phyloP scores from a whole-genome alignment of 441 rosid species.

The Populus tomentosa region DNA sequence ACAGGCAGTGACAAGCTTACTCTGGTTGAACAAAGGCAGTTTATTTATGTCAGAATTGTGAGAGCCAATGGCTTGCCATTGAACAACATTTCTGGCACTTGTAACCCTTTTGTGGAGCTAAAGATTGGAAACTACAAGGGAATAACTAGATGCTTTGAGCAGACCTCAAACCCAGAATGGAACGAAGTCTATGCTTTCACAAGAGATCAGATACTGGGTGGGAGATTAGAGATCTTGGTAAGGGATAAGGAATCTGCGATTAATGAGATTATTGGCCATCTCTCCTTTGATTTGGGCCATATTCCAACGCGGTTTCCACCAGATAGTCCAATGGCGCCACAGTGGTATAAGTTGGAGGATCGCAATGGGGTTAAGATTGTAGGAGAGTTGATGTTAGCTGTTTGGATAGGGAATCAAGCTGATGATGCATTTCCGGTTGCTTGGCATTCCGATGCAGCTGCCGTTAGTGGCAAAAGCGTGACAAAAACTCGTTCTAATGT shows the following conservation, averaged over 20 bases:
- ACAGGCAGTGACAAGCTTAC: slow-evolving; percentile 34
- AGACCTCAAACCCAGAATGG: slow-evolving; percentile 39
- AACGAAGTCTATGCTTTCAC: slow-evolving; percentile 46
- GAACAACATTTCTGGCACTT: neutral
- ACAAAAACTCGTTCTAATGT: slow-evolving; percentile 35
- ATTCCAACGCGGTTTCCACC: slow-evolving; percentile 42
- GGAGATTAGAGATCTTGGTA: slow-evolving; percentile 23
- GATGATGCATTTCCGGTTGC: slow-evolving; percentile 41
- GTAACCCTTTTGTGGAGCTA: slow-evolving; percentile 28
- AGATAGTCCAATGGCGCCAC: slow-evolving; percentile 48
- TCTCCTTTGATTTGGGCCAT: slow-evolving; percentile 23
- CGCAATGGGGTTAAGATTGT: slow-evolving; percentile 16
- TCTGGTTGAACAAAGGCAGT: slow-evolving; percentile 47
- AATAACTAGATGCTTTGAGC: slow-evolving; percentile 18
- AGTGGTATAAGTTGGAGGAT: slow-evolving; percentile 43
- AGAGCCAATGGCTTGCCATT: slow-evolving; percentile 36
- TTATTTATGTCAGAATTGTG: slow-evolving; percentile 37
- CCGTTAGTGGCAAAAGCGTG: slow-evolving; percentile 12
- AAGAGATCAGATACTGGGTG: slow-evolving; percentile 33
- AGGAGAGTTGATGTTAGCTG: slow-evolving; percentile 44
- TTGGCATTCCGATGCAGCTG: slow-evolving; percentile 39
- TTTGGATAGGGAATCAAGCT: slow-evolving; percentile 53
- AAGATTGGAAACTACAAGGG: slow-evolving; percentile 28
- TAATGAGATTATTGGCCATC: neutral
- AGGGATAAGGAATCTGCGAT: slow-evolving; percentile 16